These are phyloP conservation scores for Pleurotus sapidus DNA, from an alignment of 768 basidiomycete genomes.

Conservation along the genomic window DNA sequence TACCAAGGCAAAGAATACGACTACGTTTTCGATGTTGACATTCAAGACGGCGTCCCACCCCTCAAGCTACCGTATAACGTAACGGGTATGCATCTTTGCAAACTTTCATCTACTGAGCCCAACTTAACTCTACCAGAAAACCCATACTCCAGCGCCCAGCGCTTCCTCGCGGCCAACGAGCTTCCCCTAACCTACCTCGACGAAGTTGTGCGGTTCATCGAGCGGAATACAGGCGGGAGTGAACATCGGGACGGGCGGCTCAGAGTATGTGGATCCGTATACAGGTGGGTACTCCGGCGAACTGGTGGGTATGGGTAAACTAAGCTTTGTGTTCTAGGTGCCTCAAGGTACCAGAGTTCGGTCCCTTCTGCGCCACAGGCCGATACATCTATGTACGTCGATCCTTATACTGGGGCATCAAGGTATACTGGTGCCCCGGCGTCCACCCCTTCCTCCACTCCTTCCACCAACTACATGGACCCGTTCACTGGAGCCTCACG, in stretches of 20 bases:
- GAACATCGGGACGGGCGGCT: slow-evolving; percentile 55
- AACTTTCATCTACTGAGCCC: neutral
- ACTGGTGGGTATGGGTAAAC: slow-evolving; percentile 18
- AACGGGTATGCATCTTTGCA: slow-evolving; percentile 49
- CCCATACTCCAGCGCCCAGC: slow-evolving; percentile 84
- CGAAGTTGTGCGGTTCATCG: slow-evolving; percentile 90
- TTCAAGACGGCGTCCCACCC: slow-evolving; percentile 88
- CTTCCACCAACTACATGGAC: slow-evolving; percentile 44
- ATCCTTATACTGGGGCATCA: slow-evolving; percentile 47
- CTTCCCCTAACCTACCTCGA: slow-evolving; percentile 82
- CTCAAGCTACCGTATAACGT: slow-evolving; percentile 94
- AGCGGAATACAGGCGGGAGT: slow-evolving; percentile 84
- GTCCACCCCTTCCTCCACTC: slow-evolving; percentile 21
- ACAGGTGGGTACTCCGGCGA: slow-evolving; percentile 52
- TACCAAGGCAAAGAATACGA: slow-evolving; percentile 95
- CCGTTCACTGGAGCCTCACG: slow-evolving; percentile 72
- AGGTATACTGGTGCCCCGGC: slow-evolving; percentile 49
- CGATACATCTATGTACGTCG: slow-evolving; percentile 3
- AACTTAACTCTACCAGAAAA: slow-evolving; percentile 60
- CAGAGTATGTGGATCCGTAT: slow-evolving; percentile 81
- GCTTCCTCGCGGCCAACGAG: slow-evolving; percentile 82
- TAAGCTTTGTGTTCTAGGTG: slow-evolving; percentile 2
- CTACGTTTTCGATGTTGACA: slow-evolving; percentile 98
- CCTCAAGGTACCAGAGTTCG: slow-evolving; percentile 3
- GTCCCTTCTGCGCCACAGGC: neutral